These are phyloP conservation scores for Trametes elegans DNA, from an alignment of 768 basidiomycete genomes.

Conservation along the genomic window DNA sequence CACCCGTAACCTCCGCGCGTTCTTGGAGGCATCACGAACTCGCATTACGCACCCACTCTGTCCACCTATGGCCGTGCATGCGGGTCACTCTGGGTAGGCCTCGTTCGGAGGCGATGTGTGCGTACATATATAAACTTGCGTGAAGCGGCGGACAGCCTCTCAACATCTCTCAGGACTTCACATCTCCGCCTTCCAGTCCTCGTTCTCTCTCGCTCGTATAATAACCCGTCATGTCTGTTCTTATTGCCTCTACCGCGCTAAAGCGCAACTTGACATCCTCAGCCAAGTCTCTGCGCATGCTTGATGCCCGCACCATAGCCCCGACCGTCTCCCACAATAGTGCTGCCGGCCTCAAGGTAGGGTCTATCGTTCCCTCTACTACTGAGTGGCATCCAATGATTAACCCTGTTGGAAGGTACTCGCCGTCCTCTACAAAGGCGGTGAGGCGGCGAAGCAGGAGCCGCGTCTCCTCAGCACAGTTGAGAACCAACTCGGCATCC, in stretches of 20 bases:
- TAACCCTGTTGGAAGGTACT: constrained; percentile 42
- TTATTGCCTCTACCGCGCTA: constrained; percentile 13
- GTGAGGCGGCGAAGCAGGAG: constrained; percentile 62
- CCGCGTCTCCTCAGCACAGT: constrained; percentile 76
- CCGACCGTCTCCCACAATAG: constrained; percentile 11
- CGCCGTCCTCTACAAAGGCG: constrained; percentile 72
- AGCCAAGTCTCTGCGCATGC: constrained; percentile 11
- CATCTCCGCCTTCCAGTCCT: neutral
- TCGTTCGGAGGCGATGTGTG: neutral
- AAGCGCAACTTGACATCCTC: constrained; percentile 12
- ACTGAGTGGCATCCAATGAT: neutral
- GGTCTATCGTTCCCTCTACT: neutral
- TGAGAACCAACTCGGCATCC: constrained; percentile 82
- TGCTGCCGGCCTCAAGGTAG: constrained; percentile 14
- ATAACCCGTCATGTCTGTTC: constrained; percentile 9
- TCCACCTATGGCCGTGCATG: neutral
- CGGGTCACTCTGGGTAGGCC: too few species aligned
- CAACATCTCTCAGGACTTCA: too few species aligned
- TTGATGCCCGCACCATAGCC: constrained; percentile 12
- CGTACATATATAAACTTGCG: neutral
- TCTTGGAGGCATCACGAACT: neutral
- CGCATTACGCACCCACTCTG: neutral
- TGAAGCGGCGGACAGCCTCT: too few species aligned
- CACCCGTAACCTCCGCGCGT: neutral
- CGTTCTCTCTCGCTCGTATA: neutral